Evolutionary conservation across 306 rosid genomes (phyloP), one percentile per base, ranked within the genome.

Genomic region (Fagus crenata): DNA sequence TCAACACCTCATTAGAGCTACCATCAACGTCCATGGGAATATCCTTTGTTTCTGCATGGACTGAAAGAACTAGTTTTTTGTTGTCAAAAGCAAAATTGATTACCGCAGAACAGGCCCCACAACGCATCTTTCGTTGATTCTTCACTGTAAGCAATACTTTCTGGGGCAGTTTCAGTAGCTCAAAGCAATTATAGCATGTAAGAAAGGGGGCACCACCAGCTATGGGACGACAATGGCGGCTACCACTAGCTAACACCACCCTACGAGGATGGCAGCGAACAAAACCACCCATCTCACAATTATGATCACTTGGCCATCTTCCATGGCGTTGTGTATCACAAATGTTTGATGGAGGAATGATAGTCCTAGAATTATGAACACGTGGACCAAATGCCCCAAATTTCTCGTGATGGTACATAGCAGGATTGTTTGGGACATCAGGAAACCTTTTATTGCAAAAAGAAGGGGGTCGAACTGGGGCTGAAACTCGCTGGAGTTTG

Each of bases 151-250:
- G 74, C 75, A 85, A 71, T 33, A 85, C 81, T 80, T 86, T 91
- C 81, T 83, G 92, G 80, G 99, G 93, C 56, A 96, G 92, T 82
- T 90, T 92, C 74, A 96, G 86, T 78, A 96, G 71, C 84, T 89
- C 97, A 80, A 85, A 92, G 87, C 99, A 96, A 79, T 83, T 91
- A 76, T 76, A 72, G 69, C 99, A 96, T 12, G 97, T 80, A 53
- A 96, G 75, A 85, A 96, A 96, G 41, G 99, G 99, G 72, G 99
- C 91, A 75, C 98, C 99, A 53, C 96, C 93, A 17, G 92, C 90
- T 51, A 96, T 67, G 67, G 99, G 98, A 71, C 73, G 85, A 75
- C 89, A 89, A 49, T 69, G 92, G 58, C 78, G 83, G 33, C 82
- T 79, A 78, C 88, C 83, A 76, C 79, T 75, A 31, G 86, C 77